phyloP scores from a whole-genome alignment of 2,329 filamentous ascomycete species.

The Pseudogymnoascus sp. region DNA sequence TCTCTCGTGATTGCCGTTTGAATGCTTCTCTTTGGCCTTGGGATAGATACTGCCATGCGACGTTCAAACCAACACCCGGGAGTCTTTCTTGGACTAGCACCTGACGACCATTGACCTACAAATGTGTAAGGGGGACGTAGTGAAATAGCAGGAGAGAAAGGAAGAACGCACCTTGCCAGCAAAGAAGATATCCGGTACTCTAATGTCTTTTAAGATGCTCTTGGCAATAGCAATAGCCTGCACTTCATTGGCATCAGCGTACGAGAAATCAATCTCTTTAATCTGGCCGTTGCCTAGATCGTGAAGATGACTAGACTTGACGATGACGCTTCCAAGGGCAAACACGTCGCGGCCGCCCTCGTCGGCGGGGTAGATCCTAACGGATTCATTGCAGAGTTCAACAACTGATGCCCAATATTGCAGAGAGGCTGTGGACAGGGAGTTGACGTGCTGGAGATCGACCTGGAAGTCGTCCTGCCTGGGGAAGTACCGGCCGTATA shows the following conservation, averaged over 20 bases:
- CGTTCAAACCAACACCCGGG: neutral
- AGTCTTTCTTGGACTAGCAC: neutral
- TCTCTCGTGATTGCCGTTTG: constrained; percentile 31
- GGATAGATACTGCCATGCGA: neutral
- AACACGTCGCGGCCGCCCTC: constrained; percentile 36
- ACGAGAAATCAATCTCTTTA: constrained; percentile 31
- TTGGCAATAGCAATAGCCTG: constrained; percentile 30
- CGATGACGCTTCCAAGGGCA: constrained; percentile 34
- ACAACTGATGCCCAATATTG: constrained; percentile 30
- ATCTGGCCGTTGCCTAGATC: constrained; percentile 1
- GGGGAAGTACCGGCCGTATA: constrained; percentile 29
- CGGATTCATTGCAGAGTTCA: constrained; percentile 25
- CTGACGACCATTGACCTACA: neutral
- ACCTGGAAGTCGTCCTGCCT: constrained; percentile 24
- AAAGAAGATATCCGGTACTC: constrained; percentile 34
- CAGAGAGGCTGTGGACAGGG: constrained; percentile 21
- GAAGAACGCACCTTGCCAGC: constrained; percentile 31
- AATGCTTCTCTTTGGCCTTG: constrained; percentile 19
- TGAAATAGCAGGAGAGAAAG: constrained; percentile 15
- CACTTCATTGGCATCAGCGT: constrained; percentile 36
- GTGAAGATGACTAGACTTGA: constrained; percentile 34
- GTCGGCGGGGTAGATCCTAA: constrained; percentile 28
- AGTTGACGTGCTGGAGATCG: constrained; percentile 22
- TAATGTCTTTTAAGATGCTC: constrained; percentile 24
- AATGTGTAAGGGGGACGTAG: neutral